Conservation (phyloP, 345 rosid species). For the Linum trigynum region DNA sequence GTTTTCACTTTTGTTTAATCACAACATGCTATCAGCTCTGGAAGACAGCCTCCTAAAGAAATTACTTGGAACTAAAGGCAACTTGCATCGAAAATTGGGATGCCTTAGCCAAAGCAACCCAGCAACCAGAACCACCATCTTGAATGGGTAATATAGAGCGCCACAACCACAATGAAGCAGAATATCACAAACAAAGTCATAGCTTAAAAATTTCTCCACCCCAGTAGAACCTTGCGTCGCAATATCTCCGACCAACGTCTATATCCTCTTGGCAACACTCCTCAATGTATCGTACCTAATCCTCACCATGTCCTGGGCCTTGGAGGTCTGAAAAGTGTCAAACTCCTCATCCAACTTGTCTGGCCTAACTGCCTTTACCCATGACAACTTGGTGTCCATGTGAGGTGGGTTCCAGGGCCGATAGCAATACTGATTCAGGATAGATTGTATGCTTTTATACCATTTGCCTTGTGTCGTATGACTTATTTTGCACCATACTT, state of each 20-base stretch:
- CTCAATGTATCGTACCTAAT: constrained; percentile 27
- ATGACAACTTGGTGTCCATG: constrained; percentile 26
- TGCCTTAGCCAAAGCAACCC: constrained; percentile 24
- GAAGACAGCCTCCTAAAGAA: constrained; percentile 27
- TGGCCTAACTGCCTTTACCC: constrained; percentile 22
- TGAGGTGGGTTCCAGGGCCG: constrained; percentile 27
- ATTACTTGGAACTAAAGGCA: constrained; percentile 22
- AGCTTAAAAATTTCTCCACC: constrained; percentile 29
- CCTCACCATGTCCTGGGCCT: constrained; percentile 14
- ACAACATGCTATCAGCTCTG: constrained; percentile 27
- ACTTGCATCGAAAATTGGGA: constrained; percentile 25
- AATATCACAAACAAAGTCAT: constrained; percentile 17
- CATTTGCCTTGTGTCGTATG: too few relatives aligned
- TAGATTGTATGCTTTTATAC: too few relatives aligned
- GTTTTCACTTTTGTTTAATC: constrained; percentile 1
- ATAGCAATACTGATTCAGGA: neutral
- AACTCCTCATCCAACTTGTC: constrained; percentile 28
- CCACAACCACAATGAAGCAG: constrained; percentile 23
- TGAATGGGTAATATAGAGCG: constrained; percentile 25
- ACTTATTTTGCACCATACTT: too few relatives aligned
- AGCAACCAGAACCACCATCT: constrained; percentile 17
- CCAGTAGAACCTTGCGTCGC: constrained; percentile 26
- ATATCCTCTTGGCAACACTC: constrained; percentile 26
- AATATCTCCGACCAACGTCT: constrained; percentile 25
- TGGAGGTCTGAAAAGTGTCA: constrained; percentile 24